Percentiles rank a stretch among this genome's conserved stretches.
Conservation (phyloP, 495 filamentous ascomycete genomes). For the Cercophora scortea region DNA sequence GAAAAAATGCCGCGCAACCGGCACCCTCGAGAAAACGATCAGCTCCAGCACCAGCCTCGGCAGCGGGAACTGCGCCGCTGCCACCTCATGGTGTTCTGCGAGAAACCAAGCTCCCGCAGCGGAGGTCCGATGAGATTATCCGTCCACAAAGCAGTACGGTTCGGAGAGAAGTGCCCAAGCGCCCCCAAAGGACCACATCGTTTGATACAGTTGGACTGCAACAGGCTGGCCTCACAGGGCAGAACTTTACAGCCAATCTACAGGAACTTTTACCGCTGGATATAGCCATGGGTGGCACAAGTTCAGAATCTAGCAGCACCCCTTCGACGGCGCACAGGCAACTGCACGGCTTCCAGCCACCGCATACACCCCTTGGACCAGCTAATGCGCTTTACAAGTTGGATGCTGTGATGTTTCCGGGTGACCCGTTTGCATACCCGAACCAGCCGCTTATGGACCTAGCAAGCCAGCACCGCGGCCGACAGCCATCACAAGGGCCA, state of each 20-base stretch:
- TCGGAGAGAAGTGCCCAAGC: slow-evolving; percentile 11
- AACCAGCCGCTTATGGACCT: slow-evolving; percentile 67
- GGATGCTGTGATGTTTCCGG: slow-evolving; percentile 84
- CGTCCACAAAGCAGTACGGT: slow-evolving; percentile 24
- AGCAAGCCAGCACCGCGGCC: slow-evolving; percentile 18
- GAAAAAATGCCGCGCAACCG: slow-evolving; percentile 29
- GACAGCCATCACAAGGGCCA: slow-evolving; percentile 10
- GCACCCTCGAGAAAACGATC: slow-evolving; percentile 49
- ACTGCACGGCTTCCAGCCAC: slow-evolving; percentile 12
- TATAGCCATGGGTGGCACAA: slow-evolving; percentile 14
- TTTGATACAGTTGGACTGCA: slow-evolving; percentile 24
- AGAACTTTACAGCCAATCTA: slow-evolving; percentile 17
- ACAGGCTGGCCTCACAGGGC: slow-evolving; percentile 14
- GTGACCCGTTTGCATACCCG: slow-evolving; percentile 85
- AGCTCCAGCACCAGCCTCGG: slow-evolving; percentile 44
- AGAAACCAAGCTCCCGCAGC: slow-evolving; percentile 18
- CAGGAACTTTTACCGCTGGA: slow-evolving; percentile 26
- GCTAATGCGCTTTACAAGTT: slow-evolving; percentile 59
- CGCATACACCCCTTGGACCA: slow-evolving; percentile 23
- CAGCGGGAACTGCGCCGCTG: slow-evolving; percentile 18
- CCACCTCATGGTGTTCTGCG: slow-evolving; percentile 18
- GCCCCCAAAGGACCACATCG: slow-evolving; percentile 25
- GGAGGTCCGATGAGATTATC: slow-evolving; percentile 43
- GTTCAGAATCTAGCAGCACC: slow-evolving; percentile 18
- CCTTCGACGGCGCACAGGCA: slow-evolving; percentile 11